A percentile compares a stretch with the other conserved stretches of the same genome.
Conservation (phyloP, 23 red algal genomes). For the Chondrus crispus region DNA sequence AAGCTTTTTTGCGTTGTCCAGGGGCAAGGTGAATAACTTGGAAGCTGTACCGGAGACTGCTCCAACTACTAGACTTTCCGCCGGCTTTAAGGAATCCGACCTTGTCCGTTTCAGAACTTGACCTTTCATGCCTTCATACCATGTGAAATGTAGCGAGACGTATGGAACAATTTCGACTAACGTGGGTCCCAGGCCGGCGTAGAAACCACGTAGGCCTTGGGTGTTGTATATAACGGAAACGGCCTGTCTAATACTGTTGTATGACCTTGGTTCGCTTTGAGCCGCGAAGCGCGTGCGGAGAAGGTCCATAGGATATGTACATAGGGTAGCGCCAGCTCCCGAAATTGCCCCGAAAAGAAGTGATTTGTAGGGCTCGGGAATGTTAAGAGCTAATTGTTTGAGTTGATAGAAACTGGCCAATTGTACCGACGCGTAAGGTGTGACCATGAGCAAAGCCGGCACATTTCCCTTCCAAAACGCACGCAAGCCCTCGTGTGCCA, state of each 20-base stretch:
- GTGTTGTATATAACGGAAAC: constrained; percentile 23
- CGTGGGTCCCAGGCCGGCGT: constrained; percentile 81
- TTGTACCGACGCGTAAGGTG: constrained; percentile 85
- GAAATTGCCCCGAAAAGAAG: constrained; percentile 66
- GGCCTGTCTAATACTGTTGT: constrained; percentile 46
- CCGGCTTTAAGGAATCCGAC: not conserved
- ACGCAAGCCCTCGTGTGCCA: constrained; percentile 43
- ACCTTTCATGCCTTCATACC: constrained; percentile 71
- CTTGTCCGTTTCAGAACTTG: not conserved
- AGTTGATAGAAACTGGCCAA: constrained; percentile 82
- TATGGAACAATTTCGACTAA: constrained; percentile 90
- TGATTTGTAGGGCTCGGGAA: constrained; percentile 21
- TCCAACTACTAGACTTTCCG: constrained; percentile 57
- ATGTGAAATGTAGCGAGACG: constrained; percentile 67
- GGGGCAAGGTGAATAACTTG: constrained; percentile 73
- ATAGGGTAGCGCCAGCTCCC: constrained; percentile 62
- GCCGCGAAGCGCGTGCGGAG: constrained; percentile 90
- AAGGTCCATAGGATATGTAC: constrained; percentile 89
- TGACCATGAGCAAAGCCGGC: constrained; percentile 86
- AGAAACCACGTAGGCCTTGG: constrained; percentile 88
- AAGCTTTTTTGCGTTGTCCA: constrained; percentile 84
- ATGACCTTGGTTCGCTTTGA: constrained; percentile 45
- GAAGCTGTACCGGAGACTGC: constrained; percentile 52
- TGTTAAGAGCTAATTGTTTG: not conserved
- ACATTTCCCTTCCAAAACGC: constrained; percentile 93